Evolutionary conservation across 768 basidiomycete species (phyloP).

Genomic region (Macrolepiota fuliginosa): DNA sequence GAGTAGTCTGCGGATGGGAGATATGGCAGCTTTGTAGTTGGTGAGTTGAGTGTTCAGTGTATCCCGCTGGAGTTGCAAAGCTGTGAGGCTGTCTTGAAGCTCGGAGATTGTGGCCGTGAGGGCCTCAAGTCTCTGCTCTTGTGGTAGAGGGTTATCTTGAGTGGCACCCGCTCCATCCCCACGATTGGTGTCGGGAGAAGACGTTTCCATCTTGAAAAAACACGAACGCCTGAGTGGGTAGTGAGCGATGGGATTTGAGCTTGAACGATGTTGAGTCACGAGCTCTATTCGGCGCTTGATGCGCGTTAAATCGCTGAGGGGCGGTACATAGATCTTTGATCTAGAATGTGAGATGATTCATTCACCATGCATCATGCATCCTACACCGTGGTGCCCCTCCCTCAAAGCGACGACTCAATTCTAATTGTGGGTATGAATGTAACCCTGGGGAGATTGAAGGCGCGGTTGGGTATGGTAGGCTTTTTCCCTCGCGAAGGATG

Average conservation of each 20-base stretch:
- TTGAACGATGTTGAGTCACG: too few relatives aligned
- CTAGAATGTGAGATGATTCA: too few relatives aligned
- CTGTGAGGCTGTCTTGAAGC: not conserved
- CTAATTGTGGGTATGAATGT: too few relatives aligned
- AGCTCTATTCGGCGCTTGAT: too few relatives aligned
- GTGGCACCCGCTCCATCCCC: not conserved
- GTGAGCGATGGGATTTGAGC: not conserved
- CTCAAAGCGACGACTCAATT: too few relatives aligned
- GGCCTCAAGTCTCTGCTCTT: not conserved
- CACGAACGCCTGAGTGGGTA: not conserved
- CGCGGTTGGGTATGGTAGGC: too few relatives aligned
- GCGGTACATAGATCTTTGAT: too few relatives aligned
- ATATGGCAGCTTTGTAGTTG: not conserved
- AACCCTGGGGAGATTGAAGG: too few relatives aligned
- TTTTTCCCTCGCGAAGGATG: too few relatives aligned
- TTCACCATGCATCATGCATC: too few relatives aligned
- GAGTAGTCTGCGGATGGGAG: slow-evolving; percentile 17
- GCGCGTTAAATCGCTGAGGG: too few relatives aligned
- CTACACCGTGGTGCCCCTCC: too few relatives aligned
- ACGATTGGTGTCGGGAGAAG: not conserved
- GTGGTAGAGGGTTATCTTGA: not conserved
- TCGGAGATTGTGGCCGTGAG: not conserved
- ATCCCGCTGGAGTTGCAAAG: not conserved
- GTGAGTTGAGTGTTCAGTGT: not conserved
- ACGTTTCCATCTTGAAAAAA: not conserved